phyloP scores from a whole-genome alignment of 2,329 filamentous ascomycete species.

The Aspergillus persii region DNA sequence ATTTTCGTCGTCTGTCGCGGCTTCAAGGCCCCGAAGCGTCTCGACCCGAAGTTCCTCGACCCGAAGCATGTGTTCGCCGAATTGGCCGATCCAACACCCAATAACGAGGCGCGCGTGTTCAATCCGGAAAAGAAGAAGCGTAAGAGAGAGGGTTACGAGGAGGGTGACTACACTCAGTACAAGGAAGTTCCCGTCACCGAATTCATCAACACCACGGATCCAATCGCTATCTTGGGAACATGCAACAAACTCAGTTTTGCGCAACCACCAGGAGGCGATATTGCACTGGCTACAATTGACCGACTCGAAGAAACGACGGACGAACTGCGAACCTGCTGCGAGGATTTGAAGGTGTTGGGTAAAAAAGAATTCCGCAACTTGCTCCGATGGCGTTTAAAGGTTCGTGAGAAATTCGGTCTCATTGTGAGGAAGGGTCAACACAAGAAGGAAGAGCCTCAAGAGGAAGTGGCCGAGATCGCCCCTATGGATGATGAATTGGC shows the following conservation, averaged over 20 bases:
- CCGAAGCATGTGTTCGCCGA: slow-evolving; percentile 89
- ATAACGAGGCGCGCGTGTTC: slow-evolving; percentile 97
- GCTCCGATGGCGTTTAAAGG: slow-evolving; percentile 83
- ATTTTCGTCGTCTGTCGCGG: slow-evolving; percentile 97
- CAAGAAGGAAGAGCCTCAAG: slow-evolving; percentile 50
- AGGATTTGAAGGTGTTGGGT: slow-evolving; percentile 84
- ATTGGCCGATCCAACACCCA: slow-evolving; percentile 77
- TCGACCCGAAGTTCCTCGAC: slow-evolving; percentile 92
- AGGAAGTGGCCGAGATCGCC: slow-evolving; percentile 79
- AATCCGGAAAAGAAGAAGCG: slow-evolving; percentile 97
- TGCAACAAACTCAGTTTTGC: slow-evolving; percentile 82
- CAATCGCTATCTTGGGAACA: slow-evolving; percentile 84
- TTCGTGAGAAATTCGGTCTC: slow-evolving; percentile 88
- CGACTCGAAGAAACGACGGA: slow-evolving; percentile 82
- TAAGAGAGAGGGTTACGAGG: slow-evolving; percentile 96
- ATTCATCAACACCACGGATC: slow-evolving; percentile 90
- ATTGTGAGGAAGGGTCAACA: slow-evolving; percentile 65
- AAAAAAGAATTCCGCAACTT: slow-evolving; percentile 91
- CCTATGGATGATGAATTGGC: slow-evolving; percentile 92
- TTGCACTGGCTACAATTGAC: slow-evolving; percentile 80
- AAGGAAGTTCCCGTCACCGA: slow-evolving; percentile 86
- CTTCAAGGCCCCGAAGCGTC: slow-evolving; percentile 88
- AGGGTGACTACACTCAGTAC: slow-evolving; percentile 89
- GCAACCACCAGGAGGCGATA: slow-evolving; percentile 75
- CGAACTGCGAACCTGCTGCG: slow-evolving; percentile 75